Evolutionary conservation across 2,329 filamentous ascomycete species (phyloP).

Genomic region (Pezicula neosporulosa): DNA sequence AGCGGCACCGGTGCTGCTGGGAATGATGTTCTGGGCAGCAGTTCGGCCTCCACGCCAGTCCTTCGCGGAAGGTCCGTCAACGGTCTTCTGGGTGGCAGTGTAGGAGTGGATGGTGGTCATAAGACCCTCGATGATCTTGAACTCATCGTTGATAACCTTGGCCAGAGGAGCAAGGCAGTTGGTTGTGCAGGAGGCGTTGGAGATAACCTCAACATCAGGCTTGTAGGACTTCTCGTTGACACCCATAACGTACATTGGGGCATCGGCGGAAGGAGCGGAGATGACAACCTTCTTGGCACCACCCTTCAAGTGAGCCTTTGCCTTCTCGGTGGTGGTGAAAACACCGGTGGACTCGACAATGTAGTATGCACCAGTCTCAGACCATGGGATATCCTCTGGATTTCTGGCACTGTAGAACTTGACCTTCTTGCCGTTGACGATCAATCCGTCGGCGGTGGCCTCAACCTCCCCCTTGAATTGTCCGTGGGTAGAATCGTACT

Average conservation of each 20-base stretch:
- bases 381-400: conserved; percentile 88
- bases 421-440: conserved; percentile 92
- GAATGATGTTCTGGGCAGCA: conserved; percentile 99
- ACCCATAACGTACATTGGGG: conserved; percentile 99
- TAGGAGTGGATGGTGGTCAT: conserved; percentile 99
- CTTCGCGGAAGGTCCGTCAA: conserved; percentile 96
- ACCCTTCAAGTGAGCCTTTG: conserved; percentile 87
- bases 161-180: conserved; percentile 99
- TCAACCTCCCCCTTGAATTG: conserved; percentile 90
- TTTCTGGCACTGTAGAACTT: conserved; percentile 93
- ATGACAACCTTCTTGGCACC: conserved; percentile 98
- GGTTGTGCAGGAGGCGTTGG: conserved; percentile 99
- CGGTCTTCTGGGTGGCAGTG: conserved; percentile 99
- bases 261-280: conserved; percentile 89
- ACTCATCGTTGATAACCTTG: conserved; percentile 99
- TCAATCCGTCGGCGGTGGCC: conserved; percentile 64
- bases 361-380: conserved; percentile 83
- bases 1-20: conserved; percentile 96
- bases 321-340: conserved; percentile 98
- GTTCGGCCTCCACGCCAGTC: conserved; percentile 99
- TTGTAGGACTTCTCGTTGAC: conserved; percentile 97
- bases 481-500: conserved; percentile 98
- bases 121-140: conserved; percentile 93
- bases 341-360: conserved; percentile 97
- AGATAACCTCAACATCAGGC: conserved; percentile 87